Evolutionary conservation across 352 stramenopile genomes (phyloP).

Genomic region (Phytophthora pluvialis): DNA sequence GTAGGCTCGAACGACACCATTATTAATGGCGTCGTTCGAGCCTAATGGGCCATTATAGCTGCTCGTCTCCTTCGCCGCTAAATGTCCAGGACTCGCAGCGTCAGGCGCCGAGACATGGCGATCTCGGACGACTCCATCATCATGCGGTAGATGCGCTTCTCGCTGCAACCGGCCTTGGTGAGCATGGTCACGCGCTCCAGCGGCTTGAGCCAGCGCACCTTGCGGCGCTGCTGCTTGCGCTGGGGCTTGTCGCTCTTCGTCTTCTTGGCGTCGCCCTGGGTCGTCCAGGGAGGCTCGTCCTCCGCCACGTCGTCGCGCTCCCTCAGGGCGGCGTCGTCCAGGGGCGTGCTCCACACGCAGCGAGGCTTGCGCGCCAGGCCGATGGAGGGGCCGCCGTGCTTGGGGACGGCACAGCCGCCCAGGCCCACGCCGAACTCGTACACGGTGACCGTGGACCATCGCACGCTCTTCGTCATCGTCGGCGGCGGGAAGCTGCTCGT

Average conservation of each 20-base stretch:
- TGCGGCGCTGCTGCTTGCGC: slow-evolving; percentile 43
- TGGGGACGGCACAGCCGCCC: slow-evolving; percentile 57
- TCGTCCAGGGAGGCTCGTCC: slow-evolving; percentile 9
- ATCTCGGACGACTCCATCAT: slow-evolving; percentile 75
- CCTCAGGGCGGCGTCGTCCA: slow-evolving; percentile 35
- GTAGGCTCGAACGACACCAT: too few relatives aligned
- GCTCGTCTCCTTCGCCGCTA: slow-evolving; percentile 1
- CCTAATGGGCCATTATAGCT: background rate
- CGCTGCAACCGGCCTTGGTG: slow-evolving; percentile 67
- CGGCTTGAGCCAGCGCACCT: slow-evolving; percentile 70
- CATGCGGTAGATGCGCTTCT: slow-evolving; percentile 72
- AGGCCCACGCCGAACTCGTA: slow-evolving; percentile 69
- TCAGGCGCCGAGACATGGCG: slow-evolving; percentile 66
- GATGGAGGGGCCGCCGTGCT: slow-evolving; percentile 57
- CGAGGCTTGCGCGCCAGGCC: slow-evolving; percentile 55
- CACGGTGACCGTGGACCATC: slow-evolving; percentile 67
- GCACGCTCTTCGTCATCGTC: slow-evolving; percentile 55
- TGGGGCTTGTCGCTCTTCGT: slow-evolving; percentile 11
- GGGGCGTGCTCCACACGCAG: slow-evolving; percentile 52
- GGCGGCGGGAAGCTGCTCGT: background rate
- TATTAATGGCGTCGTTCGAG: too few relatives aligned
- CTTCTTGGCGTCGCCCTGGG: slow-evolving; percentile 23
- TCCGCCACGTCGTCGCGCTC: slow-evolving; percentile 28
- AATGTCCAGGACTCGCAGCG: slow-evolving; percentile 46
- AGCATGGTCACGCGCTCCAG: slow-evolving; percentile 68